phyloP scores from a whole-genome alignment of 495 filamentous ascomycete genomes.

The Tuber microsphaerosporum region DNA sequence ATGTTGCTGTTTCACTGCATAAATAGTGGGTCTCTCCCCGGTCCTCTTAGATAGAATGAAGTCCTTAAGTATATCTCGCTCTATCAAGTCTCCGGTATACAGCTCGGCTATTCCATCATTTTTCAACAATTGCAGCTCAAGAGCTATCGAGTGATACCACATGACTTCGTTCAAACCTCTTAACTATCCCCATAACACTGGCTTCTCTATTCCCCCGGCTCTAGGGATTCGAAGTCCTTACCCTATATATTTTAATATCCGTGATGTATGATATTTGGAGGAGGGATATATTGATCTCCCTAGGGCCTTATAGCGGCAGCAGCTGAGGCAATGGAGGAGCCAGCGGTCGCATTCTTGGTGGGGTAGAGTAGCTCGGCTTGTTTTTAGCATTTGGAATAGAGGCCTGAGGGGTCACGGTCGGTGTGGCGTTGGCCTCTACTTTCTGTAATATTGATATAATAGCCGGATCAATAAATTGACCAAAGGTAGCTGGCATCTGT shows the following conservation, averaged over 20 bases:
- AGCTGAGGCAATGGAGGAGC: neutral
- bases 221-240: neutral
- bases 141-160: neutral
- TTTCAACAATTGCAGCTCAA: neutral
- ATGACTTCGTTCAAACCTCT: neutral
- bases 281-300: neutral
- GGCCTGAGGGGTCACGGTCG: conserved; percentile 11
- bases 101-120: no score
- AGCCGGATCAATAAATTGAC: conserved; percentile 52
- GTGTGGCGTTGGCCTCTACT: conserved; percentile 5
- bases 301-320: neutral
- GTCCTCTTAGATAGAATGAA: no score
- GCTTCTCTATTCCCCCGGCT: neutral
- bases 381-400: conserved; percentile 14
- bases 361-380: conserved; percentile 22
- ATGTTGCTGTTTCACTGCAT: no score
- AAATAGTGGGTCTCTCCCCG: no score
- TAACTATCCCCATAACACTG: neutral
- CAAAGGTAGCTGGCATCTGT: conserved; percentile 20
- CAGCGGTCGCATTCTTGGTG: conserved; percentile 18
- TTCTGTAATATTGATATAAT: conserved; percentile 42
- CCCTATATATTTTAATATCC: neutral
- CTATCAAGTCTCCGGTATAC: no score
- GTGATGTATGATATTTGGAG: neutral
- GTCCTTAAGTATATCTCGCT: no score